These are phyloP conservation scores for Phtheirospermum japonicum DNA, from an alignment of 257 asterid genomes.

Conservation along the genomic window DNA sequence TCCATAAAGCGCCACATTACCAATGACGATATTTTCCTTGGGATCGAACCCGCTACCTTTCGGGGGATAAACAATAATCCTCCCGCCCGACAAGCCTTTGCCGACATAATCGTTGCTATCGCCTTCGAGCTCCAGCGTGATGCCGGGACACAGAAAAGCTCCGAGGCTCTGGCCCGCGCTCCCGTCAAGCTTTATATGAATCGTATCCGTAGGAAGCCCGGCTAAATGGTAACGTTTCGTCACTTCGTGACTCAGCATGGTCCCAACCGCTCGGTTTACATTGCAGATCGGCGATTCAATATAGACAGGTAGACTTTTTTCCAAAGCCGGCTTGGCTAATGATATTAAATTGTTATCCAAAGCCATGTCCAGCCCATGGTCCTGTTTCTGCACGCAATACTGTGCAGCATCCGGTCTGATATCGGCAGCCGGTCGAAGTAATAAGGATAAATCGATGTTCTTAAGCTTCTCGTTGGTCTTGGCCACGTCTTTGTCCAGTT, in stretches of 20 bases:
- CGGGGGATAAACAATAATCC: conserved; percentile 87
- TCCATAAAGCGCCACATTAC: conserved; percentile 97
- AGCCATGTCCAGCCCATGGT: conserved; percentile 95
- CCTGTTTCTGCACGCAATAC: conserved; percentile 92
- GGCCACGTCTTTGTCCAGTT: conserved; percentile 66
- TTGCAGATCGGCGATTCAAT: conserved; percentile 83
- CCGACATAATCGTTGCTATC: conserved; percentile 99
- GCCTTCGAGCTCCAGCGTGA: conserved; percentile 96
- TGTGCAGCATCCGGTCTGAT: conserved; percentile 98
- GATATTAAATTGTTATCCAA: conserved; percentile 77
- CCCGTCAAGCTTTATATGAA: conserved; percentile 83
- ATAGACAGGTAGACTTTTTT: conserved; percentile 77
- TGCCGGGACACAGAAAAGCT: conserved; percentile 94
- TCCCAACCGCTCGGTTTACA: conserved; percentile 93
- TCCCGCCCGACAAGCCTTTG: conserved; percentile 97
- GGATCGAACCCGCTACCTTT: conserved; percentile 84
- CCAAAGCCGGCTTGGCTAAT: conserved; percentile 71
- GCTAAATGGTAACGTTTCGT: conserved; percentile 68
- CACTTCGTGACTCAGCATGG: conserved; percentile 97
- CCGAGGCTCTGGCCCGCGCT: conserved; percentile 99
- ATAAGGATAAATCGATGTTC: conserved; percentile 78
- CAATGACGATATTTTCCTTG: conserved; percentile 89
- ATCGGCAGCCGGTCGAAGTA: conserved; percentile 96
- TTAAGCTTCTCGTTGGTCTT: conserved; percentile 79
- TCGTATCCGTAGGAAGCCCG: conserved; percentile 85